These are phyloP conservation scores for Fusarium armeniacum DNA, from an alignment of 2,329 filamentous ascomycete genomes.

Conservation along the genomic window DNA sequence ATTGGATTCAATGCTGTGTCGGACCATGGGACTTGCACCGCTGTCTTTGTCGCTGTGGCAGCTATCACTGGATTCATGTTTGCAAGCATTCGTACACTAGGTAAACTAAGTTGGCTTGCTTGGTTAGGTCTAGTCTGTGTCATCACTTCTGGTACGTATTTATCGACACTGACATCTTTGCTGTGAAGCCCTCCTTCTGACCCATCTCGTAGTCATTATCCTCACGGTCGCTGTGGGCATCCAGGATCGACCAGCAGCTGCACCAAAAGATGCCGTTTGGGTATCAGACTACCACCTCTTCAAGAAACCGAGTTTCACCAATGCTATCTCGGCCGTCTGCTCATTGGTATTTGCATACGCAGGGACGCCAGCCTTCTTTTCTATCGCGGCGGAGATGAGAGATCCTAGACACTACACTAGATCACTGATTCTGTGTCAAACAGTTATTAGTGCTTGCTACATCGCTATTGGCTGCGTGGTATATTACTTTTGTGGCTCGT, in stretches of 20 bases:
- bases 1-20: constrained; percentile 59
- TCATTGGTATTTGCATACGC: constrained; percentile 57
- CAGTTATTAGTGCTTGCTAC: constrained; percentile 53
- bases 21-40: constrained; percentile 56
- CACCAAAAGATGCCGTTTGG: constrained; percentile 45
- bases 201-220: constrained; percentile 23
- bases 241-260: constrained; percentile 37
- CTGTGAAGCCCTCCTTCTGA: neutral
- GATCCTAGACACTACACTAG: constrained; percentile 52
- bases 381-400: constrained; percentile 54
- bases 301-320: constrained; percentile 51
- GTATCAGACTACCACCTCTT: constrained; percentile 52
- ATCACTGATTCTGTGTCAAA: constrained; percentile 48
- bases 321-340: constrained; percentile 53
- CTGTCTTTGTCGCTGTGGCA: constrained; percentile 57
- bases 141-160: constrained; percentile 30
- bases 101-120: constrained; percentile 53
- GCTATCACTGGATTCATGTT: constrained; percentile 49
- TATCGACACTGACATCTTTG: rapidly evolving
- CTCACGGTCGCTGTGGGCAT: constrained; percentile 44
- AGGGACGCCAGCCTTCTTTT: constrained; percentile 55
- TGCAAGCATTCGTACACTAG: constrained; percentile 52
- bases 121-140: constrained; percentile 46
- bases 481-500: constrained; percentile 63
- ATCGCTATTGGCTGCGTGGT: constrained; percentile 56